A percentile compares a stretch with the other conserved stretches of the same genome.
These are phyloP conservation scores for Arctostaphylos glauca DNA, from an alignment of 148 eudicot species.

Conservation along the genomic window DNA sequence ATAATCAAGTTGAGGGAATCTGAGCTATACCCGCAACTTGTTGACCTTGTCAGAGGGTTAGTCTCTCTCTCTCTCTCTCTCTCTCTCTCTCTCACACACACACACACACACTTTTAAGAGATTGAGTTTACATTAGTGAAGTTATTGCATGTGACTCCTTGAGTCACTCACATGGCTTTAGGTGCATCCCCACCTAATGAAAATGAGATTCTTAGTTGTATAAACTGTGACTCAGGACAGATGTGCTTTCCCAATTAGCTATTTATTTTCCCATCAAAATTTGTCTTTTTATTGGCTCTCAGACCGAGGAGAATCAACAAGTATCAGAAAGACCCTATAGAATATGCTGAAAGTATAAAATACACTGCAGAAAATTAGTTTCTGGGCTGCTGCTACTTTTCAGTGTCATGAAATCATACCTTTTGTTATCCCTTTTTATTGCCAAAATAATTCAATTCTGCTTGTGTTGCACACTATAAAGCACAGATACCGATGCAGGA, in stretches of 20 bases:
- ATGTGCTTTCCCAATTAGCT: background rate
- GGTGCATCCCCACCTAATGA: background rate
- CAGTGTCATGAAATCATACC: background rate
- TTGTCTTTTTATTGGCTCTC: background rate
- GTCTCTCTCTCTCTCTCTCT: background rate
- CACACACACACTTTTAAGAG: background rate
- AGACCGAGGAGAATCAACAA: background rate
- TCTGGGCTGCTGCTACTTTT: background rate
- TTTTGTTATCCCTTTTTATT: background rate
- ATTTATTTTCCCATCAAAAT: background rate
- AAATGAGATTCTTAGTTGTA: background rate
- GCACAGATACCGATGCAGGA: no score
- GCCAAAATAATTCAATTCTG: background rate
- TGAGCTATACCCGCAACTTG: constrained; percentile 92
- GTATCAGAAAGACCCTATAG: background rate
- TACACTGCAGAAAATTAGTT: background rate
- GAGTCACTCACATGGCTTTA: constrained; percentile 11
- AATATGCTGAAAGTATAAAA: background rate
- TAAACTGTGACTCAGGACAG: background rate
- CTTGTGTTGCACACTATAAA: no score
- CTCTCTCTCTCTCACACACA: background rate
- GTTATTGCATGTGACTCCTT: constrained; percentile 6
- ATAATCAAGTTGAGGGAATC: constrained; percentile 82
- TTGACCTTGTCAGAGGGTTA: constrained; percentile 85
- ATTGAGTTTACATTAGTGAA: background rate